Base-by-base conservation (phyloP, 331 rosid species). In the Rhamnella rubrinervis region DNA sequence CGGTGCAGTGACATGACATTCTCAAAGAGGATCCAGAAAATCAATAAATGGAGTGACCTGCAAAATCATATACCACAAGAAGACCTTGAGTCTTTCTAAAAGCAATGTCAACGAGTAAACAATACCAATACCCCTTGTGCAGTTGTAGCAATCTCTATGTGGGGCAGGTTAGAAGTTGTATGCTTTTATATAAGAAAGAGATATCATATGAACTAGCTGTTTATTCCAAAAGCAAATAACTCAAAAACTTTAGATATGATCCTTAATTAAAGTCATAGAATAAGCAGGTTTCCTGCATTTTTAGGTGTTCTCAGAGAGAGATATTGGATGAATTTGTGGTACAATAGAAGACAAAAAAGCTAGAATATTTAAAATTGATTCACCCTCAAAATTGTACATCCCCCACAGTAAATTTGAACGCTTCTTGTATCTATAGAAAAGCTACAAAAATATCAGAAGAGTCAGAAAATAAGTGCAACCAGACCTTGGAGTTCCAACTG, bases 401-500 rank as follows among this genome's bases (percentile, higher is more conserved):
- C 5, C 18, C 13, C 13, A 44, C 14, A 9, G 49, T 16, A 44
- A 44, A 44, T 8, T 44, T 9, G 14, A 44, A 44, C 12, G 49
- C 13, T 44, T 44, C 13, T 14, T 44, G 14, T 8, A 44, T 44
- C 4, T 8, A 44, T 44, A 18, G 15, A 37, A 50, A 25, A 35
- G 20, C 25, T 3, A 31, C 11, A 35, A 35, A 10, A 1, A 26
- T 28, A 55, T 17, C 20, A 7, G 28, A 41, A 13, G 2, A 31
- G 31, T 17, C 25, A 16, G 19, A 77, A 37, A 7, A 68, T 21
- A 31, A 18, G 59, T 66, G 62, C 57, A 66, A 77, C 12, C 44
- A 38, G 38, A 93, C 97, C 98, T 95, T 66, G 95, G 98, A 61
- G 98, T 91, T 61, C 96, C 96, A 44, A 89, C 95, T 1, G 98